Percentiles rank a stretch among this genome's conserved stretches.
Evolutionary conservation across 306 rosid genomes (phyloP).

Genomic region (Pachyrhizus erosus): DNA sequence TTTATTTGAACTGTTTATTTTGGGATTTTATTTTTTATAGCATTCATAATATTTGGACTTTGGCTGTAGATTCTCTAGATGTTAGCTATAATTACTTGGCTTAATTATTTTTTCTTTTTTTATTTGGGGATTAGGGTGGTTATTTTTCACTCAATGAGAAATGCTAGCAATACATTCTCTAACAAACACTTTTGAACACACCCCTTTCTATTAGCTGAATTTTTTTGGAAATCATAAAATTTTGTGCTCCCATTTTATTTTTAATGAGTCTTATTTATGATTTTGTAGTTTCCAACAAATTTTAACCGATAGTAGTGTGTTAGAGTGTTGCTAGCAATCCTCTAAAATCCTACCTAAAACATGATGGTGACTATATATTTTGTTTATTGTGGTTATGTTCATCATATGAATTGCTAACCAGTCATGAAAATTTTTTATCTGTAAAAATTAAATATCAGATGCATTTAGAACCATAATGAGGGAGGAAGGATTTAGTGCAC

Average conservation of each 20-base stretch:
- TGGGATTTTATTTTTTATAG: conserved; percentile 37
- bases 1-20: conserved; percentile 49
- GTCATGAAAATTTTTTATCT: conserved; percentile 33
- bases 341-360: background rate
- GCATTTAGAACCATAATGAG: conserved; percentile 89
- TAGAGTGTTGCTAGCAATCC: too few species aligned
- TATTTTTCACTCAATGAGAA: conserved; percentile 24
- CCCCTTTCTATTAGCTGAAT: too few species aligned
- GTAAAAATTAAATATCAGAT: conserved; percentile 65
- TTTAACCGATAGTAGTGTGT: too few species aligned
- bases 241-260: too few species aligned
- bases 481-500: conserved; percentile 84
- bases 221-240: too few species aligned
- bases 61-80: background rate
- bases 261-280: too few species aligned
- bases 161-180: too few species aligned
- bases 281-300: too few species aligned
- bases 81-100: conserved; percentile 15
- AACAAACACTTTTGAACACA: too few species aligned
- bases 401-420: conserved; percentile 25
- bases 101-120: background rate
- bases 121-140: background rate
- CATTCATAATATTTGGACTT: conserved; percentile 17
- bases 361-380: conserved; percentile 20
- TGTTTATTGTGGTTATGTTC: conserved; percentile 30